Evolutionary conservation across 768 basidiomycete species (phyloP).

Genomic region (Tulasnella sp.): DNA sequence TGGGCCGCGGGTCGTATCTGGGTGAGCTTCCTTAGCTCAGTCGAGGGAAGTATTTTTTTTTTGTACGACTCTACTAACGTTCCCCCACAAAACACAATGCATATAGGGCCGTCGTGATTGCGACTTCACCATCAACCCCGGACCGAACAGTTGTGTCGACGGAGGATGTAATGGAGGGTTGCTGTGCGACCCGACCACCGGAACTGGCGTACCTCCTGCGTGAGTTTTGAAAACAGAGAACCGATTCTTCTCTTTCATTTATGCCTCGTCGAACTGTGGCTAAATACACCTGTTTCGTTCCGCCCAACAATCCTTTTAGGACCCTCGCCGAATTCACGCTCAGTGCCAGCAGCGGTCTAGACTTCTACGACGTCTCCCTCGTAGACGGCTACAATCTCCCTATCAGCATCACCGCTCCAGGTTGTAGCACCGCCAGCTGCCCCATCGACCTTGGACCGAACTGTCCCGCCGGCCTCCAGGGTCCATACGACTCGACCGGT

Average conservation of each 20-base stretch:
- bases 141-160: slow-evolving; percentile 29
- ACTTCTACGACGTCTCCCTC: slow-evolving; percentile 19
- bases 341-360: slow-evolving; percentile 7
- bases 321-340: slow-evolving; percentile 19
- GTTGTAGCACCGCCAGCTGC: slow-evolving; percentile 3
- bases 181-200: slow-evolving; percentile 28
- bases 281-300: no score
- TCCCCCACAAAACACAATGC: neutral
- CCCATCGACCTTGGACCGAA: slow-evolving; percentile 1
- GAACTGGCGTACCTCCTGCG: slow-evolving; percentile 27
- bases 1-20: no score
- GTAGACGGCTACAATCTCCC: slow-evolving; percentile 19
- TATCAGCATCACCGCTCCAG: slow-evolving; percentile 12
- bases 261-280: neutral
- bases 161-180: slow-evolving; percentile 31
- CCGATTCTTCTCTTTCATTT: no score
- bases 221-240: neutral
- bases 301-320: neutral
- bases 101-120: slow-evolving; percentile 14
- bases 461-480: no score
- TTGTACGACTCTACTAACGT: neutral
- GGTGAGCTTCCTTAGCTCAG: slow-evolving; percentile 3
- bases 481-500: slow-evolving; percentile 11
- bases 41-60: neutral
- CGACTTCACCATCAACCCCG: slow-evolving; percentile 16